phyloP scores from a whole-genome alignment of 495 filamentous ascomycete species.

The Annulohypoxylon moriforme region DNA sequence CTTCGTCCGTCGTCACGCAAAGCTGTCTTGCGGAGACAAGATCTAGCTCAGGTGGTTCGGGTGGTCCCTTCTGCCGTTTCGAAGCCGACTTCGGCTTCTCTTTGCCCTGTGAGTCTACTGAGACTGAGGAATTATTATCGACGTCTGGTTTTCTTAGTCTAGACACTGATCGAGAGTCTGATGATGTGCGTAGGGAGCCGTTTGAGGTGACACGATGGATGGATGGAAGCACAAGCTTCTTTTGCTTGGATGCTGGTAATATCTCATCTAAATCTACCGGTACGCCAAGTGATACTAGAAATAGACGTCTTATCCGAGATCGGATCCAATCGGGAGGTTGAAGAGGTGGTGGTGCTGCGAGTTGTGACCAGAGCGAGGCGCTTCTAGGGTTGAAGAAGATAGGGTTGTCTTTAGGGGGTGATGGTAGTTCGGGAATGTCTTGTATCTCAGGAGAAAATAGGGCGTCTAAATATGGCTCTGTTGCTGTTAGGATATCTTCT shows the following conservation, averaged over 20 bases:
- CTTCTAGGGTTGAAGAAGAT: conserved; percentile 78
- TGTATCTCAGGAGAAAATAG: conserved; percentile 68
- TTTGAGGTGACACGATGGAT: conserved; percentile 70
- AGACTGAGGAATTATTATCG: conserved; percentile 65
- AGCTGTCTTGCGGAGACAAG: conserved; percentile 79
- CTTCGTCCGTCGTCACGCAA: conserved; percentile 85
- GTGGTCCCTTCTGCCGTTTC: conserved; percentile 65
- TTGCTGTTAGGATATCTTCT: conserved; percentile 62
- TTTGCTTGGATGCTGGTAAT: conserved; percentile 94
- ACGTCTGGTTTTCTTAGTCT: conserved; percentile 61
- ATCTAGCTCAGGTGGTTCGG: conserved; percentile 80
- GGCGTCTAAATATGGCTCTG: conserved; percentile 65
- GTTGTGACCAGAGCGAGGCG: conserved; percentile 94
- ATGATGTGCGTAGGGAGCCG: conserved; percentile 61
- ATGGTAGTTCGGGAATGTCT: conserved; percentile 60
- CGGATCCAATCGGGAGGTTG: conserved; percentile 98
- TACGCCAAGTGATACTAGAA: conserved; percentile 94
- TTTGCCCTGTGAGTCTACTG: conserved; percentile 65
- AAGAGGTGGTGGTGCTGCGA: conserved; percentile 91
- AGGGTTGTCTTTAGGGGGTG: conserved; percentile 61
- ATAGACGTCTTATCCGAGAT: conserved; percentile 93
- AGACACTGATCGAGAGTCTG: conserved; percentile 61
- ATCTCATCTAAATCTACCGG: conserved; percentile 98
- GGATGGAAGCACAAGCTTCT: conserved; percentile 93
- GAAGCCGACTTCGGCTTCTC: conserved; percentile 54